phyloP scores from a whole-genome alignment of 352 stramenopile species.

The Pythium phragmitis region DNA sequence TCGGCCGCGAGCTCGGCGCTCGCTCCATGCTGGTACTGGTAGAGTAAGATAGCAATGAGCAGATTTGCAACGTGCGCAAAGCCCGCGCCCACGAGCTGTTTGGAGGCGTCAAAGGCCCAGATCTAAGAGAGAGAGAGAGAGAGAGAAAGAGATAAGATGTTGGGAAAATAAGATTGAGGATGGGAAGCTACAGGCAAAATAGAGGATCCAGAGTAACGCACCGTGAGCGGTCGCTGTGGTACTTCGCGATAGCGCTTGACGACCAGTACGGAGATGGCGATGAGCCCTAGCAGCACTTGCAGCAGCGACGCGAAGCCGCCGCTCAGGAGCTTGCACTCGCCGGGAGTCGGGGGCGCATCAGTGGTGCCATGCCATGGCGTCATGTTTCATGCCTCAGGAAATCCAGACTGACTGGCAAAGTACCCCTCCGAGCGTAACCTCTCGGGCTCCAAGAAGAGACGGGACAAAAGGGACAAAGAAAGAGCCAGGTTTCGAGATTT shows the following conservation, averaged over 20 bases:
- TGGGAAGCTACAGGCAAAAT: constrained; percentile 7
- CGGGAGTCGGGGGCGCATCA: constrained; percentile 24
- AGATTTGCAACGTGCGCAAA: constrained; percentile 86
- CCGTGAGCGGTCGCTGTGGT: constrained; percentile 69
- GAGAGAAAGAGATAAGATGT: not conserved
- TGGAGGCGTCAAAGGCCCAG: constrained; percentile 85
- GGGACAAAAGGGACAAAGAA: not conserved
- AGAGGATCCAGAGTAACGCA: constrained; percentile 22
- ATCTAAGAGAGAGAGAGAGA: constrained; percentile 27
- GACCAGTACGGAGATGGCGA: constrained; percentile 81
- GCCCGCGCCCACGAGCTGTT: constrained; percentile 83
- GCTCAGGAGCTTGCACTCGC: constrained; percentile 83
- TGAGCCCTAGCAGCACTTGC: constrained; percentile 76
- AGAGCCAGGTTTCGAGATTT: constrained; percentile 1
- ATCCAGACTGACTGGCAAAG: not conserved
- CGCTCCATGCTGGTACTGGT: constrained; percentile 53
- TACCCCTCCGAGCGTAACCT: constrained; percentile 6
- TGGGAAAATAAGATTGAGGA: too few species aligned
- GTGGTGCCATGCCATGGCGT: constrained; percentile 17
- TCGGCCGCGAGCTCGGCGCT: constrained; percentile 30
- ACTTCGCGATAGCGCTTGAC: constrained; percentile 74
- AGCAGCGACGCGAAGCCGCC: constrained; percentile 73
- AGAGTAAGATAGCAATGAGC: constrained; percentile 85
- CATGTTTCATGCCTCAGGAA: not conserved
- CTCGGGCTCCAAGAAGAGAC: constrained; percentile 5